These are phyloP conservation scores for Tausonia pullulans DNA, from an alignment of 1,284 basidiomycete genomes.

Conservation along the genomic window DNA sequence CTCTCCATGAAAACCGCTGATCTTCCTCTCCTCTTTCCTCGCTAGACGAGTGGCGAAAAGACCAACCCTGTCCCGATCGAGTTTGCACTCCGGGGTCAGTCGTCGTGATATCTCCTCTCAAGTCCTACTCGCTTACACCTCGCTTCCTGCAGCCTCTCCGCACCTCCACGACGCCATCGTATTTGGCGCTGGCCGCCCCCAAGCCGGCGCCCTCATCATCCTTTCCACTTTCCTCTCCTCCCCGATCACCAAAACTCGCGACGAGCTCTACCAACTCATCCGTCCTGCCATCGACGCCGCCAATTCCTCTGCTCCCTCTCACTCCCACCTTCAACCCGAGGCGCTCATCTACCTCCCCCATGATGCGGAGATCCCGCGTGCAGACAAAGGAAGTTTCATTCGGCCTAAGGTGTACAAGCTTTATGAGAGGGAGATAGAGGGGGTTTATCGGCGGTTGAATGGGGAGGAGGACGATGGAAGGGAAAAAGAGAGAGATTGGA, in stretches of 20 bases:
- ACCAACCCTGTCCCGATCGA: slow-evolving; percentile 43
- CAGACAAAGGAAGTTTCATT: slow-evolving; percentile 41
- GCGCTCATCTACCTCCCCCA: slow-evolving; percentile 38
- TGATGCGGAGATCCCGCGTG: slow-evolving; percentile 37
- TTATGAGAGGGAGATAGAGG: slow-evolving; percentile 43
- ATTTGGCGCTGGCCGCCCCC: slow-evolving; percentile 46
- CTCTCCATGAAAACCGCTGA: background rate
- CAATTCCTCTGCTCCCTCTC: slow-evolving; percentile 42
- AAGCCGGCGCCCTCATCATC: slow-evolving; percentile 46
- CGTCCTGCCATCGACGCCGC: slow-evolving; percentile 43
- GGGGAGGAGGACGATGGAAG: slow-evolving; percentile 34
- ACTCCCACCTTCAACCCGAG: slow-evolving; percentile 40
- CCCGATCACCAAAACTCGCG: slow-evolving; percentile 30
- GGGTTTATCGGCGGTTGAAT: slow-evolving; percentile 42
- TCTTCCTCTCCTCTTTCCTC: background rate
- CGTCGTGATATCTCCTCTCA: background rate
- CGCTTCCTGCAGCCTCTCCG: slow-evolving; percentile 25
- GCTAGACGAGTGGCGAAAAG: slow-evolving; percentile 42
- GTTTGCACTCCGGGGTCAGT: slow-evolving; percentile 17
- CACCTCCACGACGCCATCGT: slow-evolving; percentile 44
- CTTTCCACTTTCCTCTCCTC: slow-evolving; percentile 27
- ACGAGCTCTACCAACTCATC: slow-evolving; percentile 36
- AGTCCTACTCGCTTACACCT: slow-evolving; percentile 22
- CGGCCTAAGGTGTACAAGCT: slow-evolving; percentile 41
- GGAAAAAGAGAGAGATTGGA: background rate